Conservation (phyloP, 129 eudicot species). For the Artemisia tridentata region DNA sequence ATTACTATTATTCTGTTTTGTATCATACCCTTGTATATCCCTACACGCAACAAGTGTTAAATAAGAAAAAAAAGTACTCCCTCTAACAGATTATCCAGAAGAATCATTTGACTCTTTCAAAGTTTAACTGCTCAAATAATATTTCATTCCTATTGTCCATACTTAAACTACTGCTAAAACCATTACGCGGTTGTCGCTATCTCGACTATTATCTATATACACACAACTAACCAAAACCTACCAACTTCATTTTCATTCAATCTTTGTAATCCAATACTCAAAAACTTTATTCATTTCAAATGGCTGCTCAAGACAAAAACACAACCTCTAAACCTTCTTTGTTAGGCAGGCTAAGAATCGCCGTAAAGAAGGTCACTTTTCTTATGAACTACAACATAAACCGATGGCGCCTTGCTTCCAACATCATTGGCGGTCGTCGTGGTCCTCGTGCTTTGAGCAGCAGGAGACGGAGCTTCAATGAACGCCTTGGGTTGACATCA, state of each 20-base stretch:
- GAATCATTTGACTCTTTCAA: constrained; percentile 29
- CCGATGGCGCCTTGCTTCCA: constrained; percentile 56
- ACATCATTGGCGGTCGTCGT: constrained; percentile 30
- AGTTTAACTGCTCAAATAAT: constrained; percentile 13
- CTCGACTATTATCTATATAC: constrained; percentile 13
- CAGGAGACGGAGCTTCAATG: constrained; percentile 53
- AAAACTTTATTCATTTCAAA: constrained; percentile 12
- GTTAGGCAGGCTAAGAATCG: constrained; percentile 51
- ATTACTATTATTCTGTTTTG: background rate
- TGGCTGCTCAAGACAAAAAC: constrained; percentile 22
- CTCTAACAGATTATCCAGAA: constrained; percentile 5
- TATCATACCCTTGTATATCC: too few relatives aligned
- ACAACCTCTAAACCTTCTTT: constrained; percentile 27
- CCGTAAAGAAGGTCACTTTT: constrained; percentile 62
- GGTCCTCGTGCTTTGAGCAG: constrained; percentile 30
- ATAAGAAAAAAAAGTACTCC: background rate
- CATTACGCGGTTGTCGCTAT: constrained; percentile 37
- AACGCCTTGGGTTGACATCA: constrained; percentile 51
- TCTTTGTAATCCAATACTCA: constrained; percentile 1
- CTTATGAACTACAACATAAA: constrained; percentile 45
- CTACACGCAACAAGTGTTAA: background rate
- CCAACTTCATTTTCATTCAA: constrained; percentile 24
- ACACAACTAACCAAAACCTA: constrained; percentile 13
- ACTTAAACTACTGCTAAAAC: background rate
- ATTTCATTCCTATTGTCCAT: background rate